Evolutionary conservation across 2,329 filamentous ascomycete genomes (phyloP), one percentile per base, ranked within the genome.

Genomic region (Phyllosticta paracitricarpa): DNA sequence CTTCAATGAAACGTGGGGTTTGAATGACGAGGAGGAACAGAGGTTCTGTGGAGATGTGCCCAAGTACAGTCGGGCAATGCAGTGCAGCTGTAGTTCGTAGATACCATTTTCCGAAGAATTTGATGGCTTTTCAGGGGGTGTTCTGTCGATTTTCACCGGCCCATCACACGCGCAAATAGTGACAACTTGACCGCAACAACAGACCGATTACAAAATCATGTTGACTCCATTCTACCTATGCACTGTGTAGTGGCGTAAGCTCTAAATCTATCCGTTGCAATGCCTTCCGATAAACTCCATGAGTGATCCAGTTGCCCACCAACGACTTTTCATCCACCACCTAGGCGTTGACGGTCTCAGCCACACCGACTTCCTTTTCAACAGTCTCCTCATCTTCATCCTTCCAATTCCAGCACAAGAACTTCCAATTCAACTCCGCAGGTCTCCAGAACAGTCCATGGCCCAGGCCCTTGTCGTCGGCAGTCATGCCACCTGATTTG

Each of bases 31-130:
- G 17, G 89, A 96, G 71, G 93, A 96, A 73, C 81, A 86, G 67
- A 81, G 92, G 64, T 96, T 90, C 79, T 90, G 87, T 67, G 88
- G 89, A 2, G 91, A 97, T 75, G 90, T 96, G 60, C 93, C 93
- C 0, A 85, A 82, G 71, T 81, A 81, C 54, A 85, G 86, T 74
- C 83, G 90, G 66, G 89, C 89, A 35, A 85, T 96, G 83, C 93
- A 97, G 78, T 97, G 94, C 73, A 96, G 90, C 72, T 99, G 94
- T 76, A 96, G 91, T 72, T 97, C 93, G 25, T 96, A 79, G 66
- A 56, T 24, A 8, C 5, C 28, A 30, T 6, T 4, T 6, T 30
- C 28, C 19, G 19, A 30, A 7, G 6, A 8, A 30, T 30, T 30
- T 7, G 28, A n/a, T 7, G 40, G 14, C 14, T 48, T n/a, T 17